Percentiles rank a stretch among this genome's conserved stretches.
phyloP scores from a whole-genome alignment of 306 rosid genomes.

The Hippophae tibetana region DNA sequence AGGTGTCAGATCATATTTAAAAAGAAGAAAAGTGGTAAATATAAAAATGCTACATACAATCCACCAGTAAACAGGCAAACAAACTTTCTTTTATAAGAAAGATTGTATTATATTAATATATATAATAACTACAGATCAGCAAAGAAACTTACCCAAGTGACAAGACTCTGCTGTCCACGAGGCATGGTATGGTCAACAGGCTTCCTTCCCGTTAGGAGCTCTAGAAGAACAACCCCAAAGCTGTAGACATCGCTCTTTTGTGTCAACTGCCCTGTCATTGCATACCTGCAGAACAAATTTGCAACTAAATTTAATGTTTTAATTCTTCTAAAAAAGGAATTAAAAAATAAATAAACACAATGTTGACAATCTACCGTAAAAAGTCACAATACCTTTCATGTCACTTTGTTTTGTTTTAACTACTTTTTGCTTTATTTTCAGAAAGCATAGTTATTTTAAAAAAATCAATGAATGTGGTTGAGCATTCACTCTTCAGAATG shows the following conservation, averaged over 20 bases:
- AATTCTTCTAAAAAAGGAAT: background rate
- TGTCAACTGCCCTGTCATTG: conserved; percentile 50
- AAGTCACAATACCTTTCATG: too few relatives aligned
- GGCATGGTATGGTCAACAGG: conserved; percentile 57
- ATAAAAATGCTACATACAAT: background rate
- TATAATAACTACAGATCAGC: too few relatives aligned
- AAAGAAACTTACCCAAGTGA: conserved; percentile 66
- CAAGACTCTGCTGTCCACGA: conserved; percentile 53
- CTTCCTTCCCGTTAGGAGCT: conserved; percentile 46
- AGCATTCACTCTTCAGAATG: too few relatives aligned
- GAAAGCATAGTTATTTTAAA: too few relatives aligned
- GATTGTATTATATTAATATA: too few relatives aligned
- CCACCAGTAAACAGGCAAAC: conserved; percentile 10
- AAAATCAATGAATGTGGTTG: too few relatives aligned
- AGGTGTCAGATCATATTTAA: conserved; percentile 1
- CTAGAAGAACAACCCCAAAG: conserved; percentile 50
- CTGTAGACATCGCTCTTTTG: conserved; percentile 51
- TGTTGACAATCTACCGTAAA: too few relatives aligned
- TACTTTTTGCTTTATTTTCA: too few relatives aligned
- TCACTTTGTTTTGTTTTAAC: too few relatives aligned
- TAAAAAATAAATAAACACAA: background rate
- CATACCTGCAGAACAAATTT: conserved; percentile 23
- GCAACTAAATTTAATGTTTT: background rate
- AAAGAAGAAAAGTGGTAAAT: conserved; percentile 8
- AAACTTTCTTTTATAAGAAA: too few relatives aligned